Evolutionary conservation across 176 grass and related monocot genomes (phyloP).

Genomic region (Ampelocalamus luodianensis): DNA sequence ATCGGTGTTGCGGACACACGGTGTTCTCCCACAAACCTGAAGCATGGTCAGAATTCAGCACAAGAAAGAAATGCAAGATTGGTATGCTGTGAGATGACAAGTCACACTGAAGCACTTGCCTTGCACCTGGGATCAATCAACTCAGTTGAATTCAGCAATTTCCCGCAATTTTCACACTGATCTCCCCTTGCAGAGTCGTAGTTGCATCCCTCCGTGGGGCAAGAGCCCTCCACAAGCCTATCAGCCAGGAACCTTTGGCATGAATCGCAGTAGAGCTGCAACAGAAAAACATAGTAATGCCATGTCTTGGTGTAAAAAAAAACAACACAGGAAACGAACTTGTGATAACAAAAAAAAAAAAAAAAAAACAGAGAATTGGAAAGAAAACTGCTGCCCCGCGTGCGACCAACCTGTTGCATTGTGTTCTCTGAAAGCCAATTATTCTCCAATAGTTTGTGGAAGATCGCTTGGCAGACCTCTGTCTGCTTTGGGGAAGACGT

Average conservation of each 20-base stretch:
- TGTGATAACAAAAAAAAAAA: background rate
- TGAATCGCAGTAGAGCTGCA: constrained; percentile 70
- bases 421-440: constrained; percentile 79
- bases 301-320: background rate
- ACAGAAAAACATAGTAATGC: background rate
- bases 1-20: too few species aligned
- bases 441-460: constrained; percentile 73
- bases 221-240: constrained; percentile 73
- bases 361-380: background rate
- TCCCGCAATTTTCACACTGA: constrained; percentile 90
- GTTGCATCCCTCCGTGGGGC: constrained; percentile 63
- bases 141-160: constrained; percentile 73
- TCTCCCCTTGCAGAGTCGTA: constrained; percentile 73
- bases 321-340: background rate
- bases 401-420: constrained; percentile 70
- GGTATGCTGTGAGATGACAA: background rate
- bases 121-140: constrained; percentile 81
- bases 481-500: constrained; percentile 78
- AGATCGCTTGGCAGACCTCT: constrained; percentile 76
- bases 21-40: too few species aligned
- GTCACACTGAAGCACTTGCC: constrained; percentile 3
- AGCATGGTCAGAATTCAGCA: too few species aligned
- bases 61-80: too few species aligned
- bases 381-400: background rate
- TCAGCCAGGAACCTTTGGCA: constrained; percentile 75